phyloP scores from a whole-genome alignment of 176 grass and related monocot species.

The Saccharum spontaneum region DNA sequence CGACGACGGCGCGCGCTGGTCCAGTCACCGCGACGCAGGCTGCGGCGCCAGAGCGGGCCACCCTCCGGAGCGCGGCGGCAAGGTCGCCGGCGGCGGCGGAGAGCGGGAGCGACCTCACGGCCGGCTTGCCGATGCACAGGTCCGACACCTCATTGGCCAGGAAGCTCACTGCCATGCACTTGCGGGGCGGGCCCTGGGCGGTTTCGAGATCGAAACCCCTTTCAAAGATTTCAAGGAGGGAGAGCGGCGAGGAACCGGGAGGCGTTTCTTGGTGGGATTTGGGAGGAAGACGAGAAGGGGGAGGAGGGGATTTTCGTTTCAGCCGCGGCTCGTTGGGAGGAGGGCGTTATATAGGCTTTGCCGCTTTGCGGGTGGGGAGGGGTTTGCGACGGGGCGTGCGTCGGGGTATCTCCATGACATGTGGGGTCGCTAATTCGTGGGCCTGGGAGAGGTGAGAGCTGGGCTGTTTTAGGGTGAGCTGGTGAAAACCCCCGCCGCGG shows the following conservation, averaged over 20 bases:
- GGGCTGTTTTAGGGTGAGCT: not conserved
- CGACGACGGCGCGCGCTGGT: conserved; percentile 32
- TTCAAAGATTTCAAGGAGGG: not conserved
- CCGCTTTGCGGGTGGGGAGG: not conserved
- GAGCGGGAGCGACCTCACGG: conserved; percentile 68
- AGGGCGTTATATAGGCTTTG: conserved; percentile 33
- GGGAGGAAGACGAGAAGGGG: not conserved
- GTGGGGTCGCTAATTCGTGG: rapidly evolving
- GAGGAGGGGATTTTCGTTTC: not conserved
- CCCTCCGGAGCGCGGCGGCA: conserved; percentile 53
- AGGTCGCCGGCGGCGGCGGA: conserved; percentile 70
- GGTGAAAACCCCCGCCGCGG: not conserved
- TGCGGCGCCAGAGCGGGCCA: conserved; percentile 30
- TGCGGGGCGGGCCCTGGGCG: conserved; percentile 40
- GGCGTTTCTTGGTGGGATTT: not conserved
- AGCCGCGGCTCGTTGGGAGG: not conserved
- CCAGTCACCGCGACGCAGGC: conserved; percentile 33
- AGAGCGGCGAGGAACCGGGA: not conserved
- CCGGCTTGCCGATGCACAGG: conserved; percentile 97
- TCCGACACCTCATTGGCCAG: conserved; percentile 81
- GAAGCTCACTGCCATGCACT: conserved; percentile 87
- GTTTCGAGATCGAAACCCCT: conserved; percentile 58
- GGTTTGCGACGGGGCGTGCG: not conserved
- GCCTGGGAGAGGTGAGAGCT: not conserved
- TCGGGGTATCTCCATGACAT: not conserved